These are phyloP conservation scores for Hamigera avellanea DNA, from an alignment of 495 filamentous ascomycete species.

Conservation along the genomic window DNA sequence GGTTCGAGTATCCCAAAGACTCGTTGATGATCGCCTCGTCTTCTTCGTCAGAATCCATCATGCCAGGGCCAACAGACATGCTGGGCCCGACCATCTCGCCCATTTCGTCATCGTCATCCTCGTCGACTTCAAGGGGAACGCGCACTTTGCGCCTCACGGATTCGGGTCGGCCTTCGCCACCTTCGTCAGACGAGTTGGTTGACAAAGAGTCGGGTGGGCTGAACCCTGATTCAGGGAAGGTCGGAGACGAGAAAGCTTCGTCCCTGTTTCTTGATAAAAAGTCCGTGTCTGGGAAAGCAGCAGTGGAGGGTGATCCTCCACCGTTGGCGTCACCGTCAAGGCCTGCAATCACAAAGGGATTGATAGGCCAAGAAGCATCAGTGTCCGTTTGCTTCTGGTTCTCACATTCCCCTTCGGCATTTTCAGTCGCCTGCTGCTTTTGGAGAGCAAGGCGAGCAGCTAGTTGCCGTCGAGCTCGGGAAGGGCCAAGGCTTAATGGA, in stretches of 20 bases:
- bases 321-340: slow-evolving; percentile 34
- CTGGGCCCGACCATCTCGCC: slow-evolving; percentile 35
- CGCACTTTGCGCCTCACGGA: slow-evolving; percentile 26
- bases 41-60: slow-evolving; percentile 37
- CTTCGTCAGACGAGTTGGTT: slow-evolving; percentile 31
- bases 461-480: slow-evolving; percentile 75
- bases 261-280: slow-evolving; percentile 19
- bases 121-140: slow-evolving; percentile 31
- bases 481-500: slow-evolving; percentile 63
- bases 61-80: slow-evolving; percentile 16
- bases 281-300: slow-evolving; percentile 24
- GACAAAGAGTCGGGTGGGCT: slow-evolving; percentile 33
- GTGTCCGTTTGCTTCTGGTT: slow-evolving; percentile 2
- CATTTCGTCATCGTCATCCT: slow-evolving; percentile 39
- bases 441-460: slow-evolving; percentile 73
- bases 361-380: slow-evolving; percentile 26
- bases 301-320: slow-evolving; percentile 13
- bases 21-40: slow-evolving; percentile 39
- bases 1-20: slow-evolving; percentile 31
- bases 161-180: slow-evolving; percentile 21
- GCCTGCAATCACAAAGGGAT: slow-evolving; percentile 33
- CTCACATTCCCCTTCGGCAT: slow-evolving; percentile 13
- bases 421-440: slow-evolving; percentile 46
- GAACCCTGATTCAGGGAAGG: slow-evolving; percentile 30
- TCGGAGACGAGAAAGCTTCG: slow-evolving; percentile 19